Evolutionary conservation across 495 filamentous ascomycete species (phyloP), one percentile per base, ranked within the genome.

Genomic region (Cercophora sp.): DNA sequence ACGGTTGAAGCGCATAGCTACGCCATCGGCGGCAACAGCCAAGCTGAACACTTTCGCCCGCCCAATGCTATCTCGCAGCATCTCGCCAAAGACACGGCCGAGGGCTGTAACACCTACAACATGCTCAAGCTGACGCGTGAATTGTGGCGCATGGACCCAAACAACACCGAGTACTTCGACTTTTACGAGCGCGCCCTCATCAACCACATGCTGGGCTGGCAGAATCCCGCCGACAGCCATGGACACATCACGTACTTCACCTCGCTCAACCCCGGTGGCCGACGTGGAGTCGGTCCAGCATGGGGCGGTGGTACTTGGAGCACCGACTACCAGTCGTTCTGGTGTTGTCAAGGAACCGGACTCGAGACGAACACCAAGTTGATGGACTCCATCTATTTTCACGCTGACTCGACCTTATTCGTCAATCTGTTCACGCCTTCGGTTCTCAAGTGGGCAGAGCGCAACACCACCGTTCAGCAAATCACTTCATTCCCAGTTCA

Each of bases 101-200:
- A 72, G 56, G 52, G 48, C 3, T 72, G 69, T 62, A 70, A 72
- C 44, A 68, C 68, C 16, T 70, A 70, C 55, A 72, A 72, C 47
- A 66, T 72, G 69, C 58, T 72, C 11, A 69, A 68, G 48, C 53
- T 72, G n/a, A 72, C 69, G 1, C 60, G 69, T 10, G 69, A 72
- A 23, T 58, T 72, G 15, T 72, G 54, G 52, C 36, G 54, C 6
- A 48, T 60, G 16, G 52, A 43, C 29, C 55, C 45, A n/a, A 62
- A 11, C 27, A 11, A 4, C 10, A 44, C 64, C 8, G 31, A 51
- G 18, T 69, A 72, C 51, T 70, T 72, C 47, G 69, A 72, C 58
- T 72, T 59, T 40, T 72, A 72, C 55, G 69, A 72, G 51, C 61
- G 61, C 1, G 62, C 68, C 3, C 52, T 72, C 20, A 39, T 70